A percentile compares a stretch with the other conserved stretches of the same genome.
Conservation (phyloP, 225 moss, liverwort and hornwort species). For the Polytrichum commune region DNA sequence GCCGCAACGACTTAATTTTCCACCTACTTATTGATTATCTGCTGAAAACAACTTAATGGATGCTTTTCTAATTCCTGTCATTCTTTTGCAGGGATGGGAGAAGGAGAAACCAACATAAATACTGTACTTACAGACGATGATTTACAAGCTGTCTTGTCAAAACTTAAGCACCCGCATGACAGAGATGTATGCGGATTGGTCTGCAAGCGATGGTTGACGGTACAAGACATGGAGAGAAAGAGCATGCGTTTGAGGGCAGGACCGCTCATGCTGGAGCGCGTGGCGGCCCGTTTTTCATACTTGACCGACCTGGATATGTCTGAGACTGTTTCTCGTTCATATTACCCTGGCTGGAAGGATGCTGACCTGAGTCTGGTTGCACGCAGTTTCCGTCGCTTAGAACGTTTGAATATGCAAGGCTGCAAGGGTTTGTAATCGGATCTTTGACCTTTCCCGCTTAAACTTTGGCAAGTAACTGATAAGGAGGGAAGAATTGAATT, state of each 20-base stretch:
- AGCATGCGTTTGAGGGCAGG: slow-evolving; percentile 35
- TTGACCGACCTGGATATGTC: slow-evolving; percentile 41
- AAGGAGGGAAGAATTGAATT: no score
- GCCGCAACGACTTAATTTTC: no score
- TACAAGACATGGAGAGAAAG: slow-evolving; percentile 30
- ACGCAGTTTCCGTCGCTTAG: slow-evolving; percentile 24
- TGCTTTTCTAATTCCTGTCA: not conserved
- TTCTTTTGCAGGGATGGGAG: slow-evolving; percentile 15
- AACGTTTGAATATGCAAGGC: slow-evolving; percentile 23
- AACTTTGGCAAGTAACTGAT: no score
- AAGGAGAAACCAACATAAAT: slow-evolving; percentile 26
- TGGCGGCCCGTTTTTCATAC: slow-evolving; percentile 34
- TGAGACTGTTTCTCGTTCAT: slow-evolving; percentile 25
- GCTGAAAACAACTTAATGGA: no score
- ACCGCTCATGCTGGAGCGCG: slow-evolving; percentile 33
- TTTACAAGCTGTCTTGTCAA: slow-evolving; percentile 29
- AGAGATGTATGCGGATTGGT: slow-evolving; percentile 38
- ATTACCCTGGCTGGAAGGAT: slow-evolving; percentile 39
- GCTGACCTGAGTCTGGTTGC: slow-evolving; percentile 27
- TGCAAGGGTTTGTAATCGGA: slow-evolving; percentile 32
- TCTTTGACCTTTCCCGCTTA: no score
- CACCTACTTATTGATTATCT: no score
- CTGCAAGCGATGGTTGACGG: slow-evolving; percentile 42
- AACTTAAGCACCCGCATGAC: slow-evolving; percentile 24
- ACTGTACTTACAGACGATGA: slow-evolving; percentile 37